These are phyloP conservation scores for Podaxis sp. DNA, from an alignment of 768 basidiomycete species.

Conservation along the genomic window DNA sequence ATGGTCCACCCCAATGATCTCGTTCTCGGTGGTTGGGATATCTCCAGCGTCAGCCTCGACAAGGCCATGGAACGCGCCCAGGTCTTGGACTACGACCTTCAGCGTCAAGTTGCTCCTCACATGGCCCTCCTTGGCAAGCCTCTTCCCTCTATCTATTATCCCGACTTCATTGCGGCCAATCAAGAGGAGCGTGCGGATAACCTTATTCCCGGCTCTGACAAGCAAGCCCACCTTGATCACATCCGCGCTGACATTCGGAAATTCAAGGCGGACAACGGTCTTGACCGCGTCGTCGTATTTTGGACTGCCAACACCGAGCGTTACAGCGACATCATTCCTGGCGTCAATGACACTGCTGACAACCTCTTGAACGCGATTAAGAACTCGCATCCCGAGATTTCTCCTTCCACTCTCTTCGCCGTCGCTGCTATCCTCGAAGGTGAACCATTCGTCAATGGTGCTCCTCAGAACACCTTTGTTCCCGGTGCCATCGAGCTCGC, in stretches of 20 bases:
- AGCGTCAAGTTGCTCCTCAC: slow-evolving; percentile 87
- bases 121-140: slow-evolving; percentile 80
- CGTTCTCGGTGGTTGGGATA: slow-evolving; percentile 98
- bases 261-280: slow-evolving; percentile 79
- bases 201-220: slow-evolving; percentile 78
- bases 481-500: slow-evolving; percentile 93
- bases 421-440: slow-evolving; percentile 94
- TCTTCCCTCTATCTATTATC: slow-evolving; percentile 94
- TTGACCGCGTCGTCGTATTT: slow-evolving; percentile 90
- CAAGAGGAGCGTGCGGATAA: slow-evolving; percentile 97
- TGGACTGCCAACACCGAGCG: slow-evolving; percentile 99
- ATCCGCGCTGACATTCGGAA: slow-evolving; percentile 91
- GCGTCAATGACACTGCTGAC: slow-evolving; percentile 92
- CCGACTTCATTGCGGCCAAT: slow-evolving; percentile 97
- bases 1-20: slow-evolving; percentile 99
- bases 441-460: slow-evolving; percentile 94
- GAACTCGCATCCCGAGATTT: slow-evolving; percentile 86
- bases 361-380: slow-evolving; percentile 81
- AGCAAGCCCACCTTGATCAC: slow-evolving; percentile 87
- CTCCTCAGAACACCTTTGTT: slow-evolving; percentile 98
- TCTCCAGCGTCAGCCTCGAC: slow-evolving; percentile 81
- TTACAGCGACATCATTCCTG: slow-evolving; percentile 90
- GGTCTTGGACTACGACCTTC: slow-evolving; percentile 94
- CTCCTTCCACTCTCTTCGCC: slow-evolving; percentile 93
- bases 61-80: slow-evolving; percentile 90